A percentile compares a stretch with the other conserved stretches of the same genome.
These are phyloP conservation scores for Canavalia ensiformis DNA, from an alignment of 306 rosid species.

Conservation along the genomic window DNA sequence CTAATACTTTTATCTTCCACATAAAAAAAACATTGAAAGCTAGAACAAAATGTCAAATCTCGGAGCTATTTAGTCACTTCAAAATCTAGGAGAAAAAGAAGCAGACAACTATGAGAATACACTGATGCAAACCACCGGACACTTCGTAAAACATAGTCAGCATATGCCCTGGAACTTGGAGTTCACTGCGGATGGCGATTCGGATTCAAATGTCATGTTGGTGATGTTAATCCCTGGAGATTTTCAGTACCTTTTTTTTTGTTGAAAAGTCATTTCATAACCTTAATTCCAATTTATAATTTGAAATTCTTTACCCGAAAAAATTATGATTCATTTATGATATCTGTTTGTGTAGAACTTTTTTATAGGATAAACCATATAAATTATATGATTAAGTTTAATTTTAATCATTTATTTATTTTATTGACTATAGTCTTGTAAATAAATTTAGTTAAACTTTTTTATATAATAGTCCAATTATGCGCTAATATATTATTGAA, in stretches of 20 bases:
- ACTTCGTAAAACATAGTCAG: not conserved
- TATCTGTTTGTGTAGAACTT: too few species aligned
- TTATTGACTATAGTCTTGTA: too few species aligned
- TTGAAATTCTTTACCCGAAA: conserved; percentile 9
- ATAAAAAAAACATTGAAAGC: conserved; percentile 36
- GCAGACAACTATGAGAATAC: conserved; percentile 29
- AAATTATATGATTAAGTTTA: too few species aligned
- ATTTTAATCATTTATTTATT: too few species aligned
- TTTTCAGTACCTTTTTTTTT: not conserved
- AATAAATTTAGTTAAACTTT: too few species aligned
- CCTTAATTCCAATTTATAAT: not conserved
- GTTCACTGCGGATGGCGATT: not conserved
- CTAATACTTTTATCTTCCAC: conserved; percentile 59
- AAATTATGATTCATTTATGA: too few species aligned
- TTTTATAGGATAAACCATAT: too few species aligned
- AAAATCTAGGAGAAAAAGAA: conserved; percentile 23
- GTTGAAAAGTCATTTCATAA: conserved; percentile 15
- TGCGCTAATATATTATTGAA: too few species aligned
- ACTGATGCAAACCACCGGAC: conserved; percentile 7
- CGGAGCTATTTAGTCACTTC: conserved; percentile 44
- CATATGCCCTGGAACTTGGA: conserved; percentile 18
- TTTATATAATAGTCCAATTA: too few species aligned
- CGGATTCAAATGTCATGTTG: conserved; percentile 38
- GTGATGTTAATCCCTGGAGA: not conserved
- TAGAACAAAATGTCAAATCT: conserved; percentile 65